Conservation (phyloP, 768 basidiomycete genomes). For the Chlorophyllum brunneum region DNA sequence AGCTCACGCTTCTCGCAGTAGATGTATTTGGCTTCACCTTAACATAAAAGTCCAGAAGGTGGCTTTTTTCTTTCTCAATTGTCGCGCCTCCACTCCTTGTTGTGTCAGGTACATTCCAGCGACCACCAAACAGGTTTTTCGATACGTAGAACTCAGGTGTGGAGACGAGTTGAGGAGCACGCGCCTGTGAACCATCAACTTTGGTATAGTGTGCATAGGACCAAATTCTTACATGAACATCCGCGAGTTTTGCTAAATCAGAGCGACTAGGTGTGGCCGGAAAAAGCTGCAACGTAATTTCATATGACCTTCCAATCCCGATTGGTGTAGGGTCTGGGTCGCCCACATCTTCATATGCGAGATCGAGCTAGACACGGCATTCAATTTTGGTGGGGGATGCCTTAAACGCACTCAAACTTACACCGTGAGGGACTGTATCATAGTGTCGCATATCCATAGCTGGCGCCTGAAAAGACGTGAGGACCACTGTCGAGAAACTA, state of each 20-base stretch:
- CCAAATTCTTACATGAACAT: slow-evolving; percentile 22
- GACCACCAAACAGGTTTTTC: slow-evolving; percentile 32
- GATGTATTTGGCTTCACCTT: slow-evolving; percentile 15
- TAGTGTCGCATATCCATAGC: slow-evolving; percentile 36
- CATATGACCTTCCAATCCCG: slow-evolving; percentile 35
- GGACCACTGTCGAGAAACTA: background rate
- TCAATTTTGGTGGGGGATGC: background rate
- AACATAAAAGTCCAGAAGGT: slow-evolving; percentile 34
- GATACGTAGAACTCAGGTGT: slow-evolving; percentile 32
- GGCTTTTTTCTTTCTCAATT: slow-evolving; percentile 32
- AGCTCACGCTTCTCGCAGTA: background rate
- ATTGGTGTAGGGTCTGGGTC: slow-evolving; percentile 32
- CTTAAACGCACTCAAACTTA: slow-evolving; percentile 13
- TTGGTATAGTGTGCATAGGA: background rate
- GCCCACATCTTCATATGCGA: slow-evolving; percentile 36
- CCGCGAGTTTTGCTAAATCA: slow-evolving; percentile 25
- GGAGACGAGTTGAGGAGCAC: slow-evolving; percentile 30
- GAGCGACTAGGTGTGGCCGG: slow-evolving; percentile 27
- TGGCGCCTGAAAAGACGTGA: slow-evolving; percentile 19
- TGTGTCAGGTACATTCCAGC: slow-evolving; percentile 33
- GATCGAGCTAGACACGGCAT: slow-evolving; percentile 24
- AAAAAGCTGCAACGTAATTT: slow-evolving; percentile 31
- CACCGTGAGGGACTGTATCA: slow-evolving; percentile 34
- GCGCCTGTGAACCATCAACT: slow-evolving; percentile 19
- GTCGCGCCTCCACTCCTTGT: slow-evolving; percentile 26